Conservation (phyloP, 2,329 filamentous ascomycete species). For the Trichoderma sp. region DNA sequence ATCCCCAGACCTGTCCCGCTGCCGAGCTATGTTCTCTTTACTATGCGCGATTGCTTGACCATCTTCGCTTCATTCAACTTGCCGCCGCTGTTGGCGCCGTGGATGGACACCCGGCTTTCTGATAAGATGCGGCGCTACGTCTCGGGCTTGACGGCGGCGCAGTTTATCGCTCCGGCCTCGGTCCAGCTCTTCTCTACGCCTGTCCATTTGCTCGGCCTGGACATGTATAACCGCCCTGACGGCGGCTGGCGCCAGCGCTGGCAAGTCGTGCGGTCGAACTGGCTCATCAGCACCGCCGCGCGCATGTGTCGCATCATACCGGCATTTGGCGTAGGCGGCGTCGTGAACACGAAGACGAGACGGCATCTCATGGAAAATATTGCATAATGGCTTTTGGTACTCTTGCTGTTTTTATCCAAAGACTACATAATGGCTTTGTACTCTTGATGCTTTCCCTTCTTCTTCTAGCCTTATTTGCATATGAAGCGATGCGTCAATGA, state of each 20-base stretch:
- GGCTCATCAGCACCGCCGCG: slow-evolving; percentile 69
- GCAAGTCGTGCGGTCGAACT: slow-evolving; percentile 68
- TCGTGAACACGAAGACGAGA: slow-evolving; percentile 75
- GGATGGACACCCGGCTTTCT: slow-evolving; percentile 55
- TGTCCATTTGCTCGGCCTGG: slow-evolving; percentile 78
- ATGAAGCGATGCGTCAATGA: background rate
- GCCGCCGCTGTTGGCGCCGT: slow-evolving; percentile 72
- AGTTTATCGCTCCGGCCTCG: slow-evolving; percentile 76
- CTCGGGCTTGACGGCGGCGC: slow-evolving; percentile 63
- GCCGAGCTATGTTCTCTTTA: slow-evolving; percentile 75
- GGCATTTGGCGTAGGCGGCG: slow-evolving; percentile 84
- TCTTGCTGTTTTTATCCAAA: slow-evolving; percentile 26
- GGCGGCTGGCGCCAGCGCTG: slow-evolving; percentile 58
- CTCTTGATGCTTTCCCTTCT: background rate
- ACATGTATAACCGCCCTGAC: slow-evolving; percentile 73
- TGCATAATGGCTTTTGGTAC: slow-evolving; percentile 30
- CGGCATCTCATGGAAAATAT: slow-evolving; percentile 63
- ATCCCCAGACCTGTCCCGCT: slow-evolving; percentile 60
- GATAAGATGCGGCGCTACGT: slow-evolving; percentile 46
- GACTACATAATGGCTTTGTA: slow-evolving; percentile 39
- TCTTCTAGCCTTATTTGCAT: background rate
- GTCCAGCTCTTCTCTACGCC: slow-evolving; percentile 81
- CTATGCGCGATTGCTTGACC: slow-evolving; percentile 78
- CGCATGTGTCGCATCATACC: slow-evolving; percentile 83
- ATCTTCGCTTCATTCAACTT: slow-evolving; percentile 93